Evolutionary conservation across 2,329 filamentous ascomycete species (phyloP), one percentile per base, ranked within the genome.

Genomic region (Aspergillus neotritici): DNA sequence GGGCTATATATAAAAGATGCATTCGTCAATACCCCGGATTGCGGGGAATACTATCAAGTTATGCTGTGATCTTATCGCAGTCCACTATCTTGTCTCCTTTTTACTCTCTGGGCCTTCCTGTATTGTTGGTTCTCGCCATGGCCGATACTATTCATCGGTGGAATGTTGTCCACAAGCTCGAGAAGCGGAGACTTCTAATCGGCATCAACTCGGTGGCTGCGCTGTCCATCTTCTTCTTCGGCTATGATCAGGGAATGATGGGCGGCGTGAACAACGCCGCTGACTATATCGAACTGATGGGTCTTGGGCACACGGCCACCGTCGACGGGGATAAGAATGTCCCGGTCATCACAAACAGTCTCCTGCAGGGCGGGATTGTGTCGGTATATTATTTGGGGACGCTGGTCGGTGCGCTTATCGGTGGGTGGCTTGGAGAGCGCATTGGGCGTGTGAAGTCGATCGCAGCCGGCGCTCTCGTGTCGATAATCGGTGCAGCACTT

Each of bases 201-300:
- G 17, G 17, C 17, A 17, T 17, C 17, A 17, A 17, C 17, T 17
- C n/a, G 9, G 30, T 34, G 30, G 79, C 79, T 4, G 78, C 71
- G 7, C 62, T 83, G 17, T 80, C 78, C 25, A 83, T 82, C 50
- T 80, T 82, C 65, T 82, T 83, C 68, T 82, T 82, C 52, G 79
- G 66, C 36, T 66, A 80, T 77, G 77, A 67, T 41, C 64, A 67
- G 41, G 63, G 65, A 16, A 63, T 72, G 56, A 72, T 72, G 68
- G 77, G 76, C 15, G 80, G 80, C 44, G 79, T 84, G n/a, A 84
- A 83, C 60, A 77, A 75, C 38, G 71, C 78, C 15, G 72, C 72
- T 34, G 63, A 80, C 53, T 84, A 84, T 56, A 75, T 79, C 34
- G 64, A 75, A 29, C 63, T 75, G 11, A 83, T 84, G 78, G 72